A percentile compares a stretch with the other conserved stretches of the same genome.
Conservation (phyloP, 176 grass and related monocot genomes). For the Pharus latifolius region DNA sequence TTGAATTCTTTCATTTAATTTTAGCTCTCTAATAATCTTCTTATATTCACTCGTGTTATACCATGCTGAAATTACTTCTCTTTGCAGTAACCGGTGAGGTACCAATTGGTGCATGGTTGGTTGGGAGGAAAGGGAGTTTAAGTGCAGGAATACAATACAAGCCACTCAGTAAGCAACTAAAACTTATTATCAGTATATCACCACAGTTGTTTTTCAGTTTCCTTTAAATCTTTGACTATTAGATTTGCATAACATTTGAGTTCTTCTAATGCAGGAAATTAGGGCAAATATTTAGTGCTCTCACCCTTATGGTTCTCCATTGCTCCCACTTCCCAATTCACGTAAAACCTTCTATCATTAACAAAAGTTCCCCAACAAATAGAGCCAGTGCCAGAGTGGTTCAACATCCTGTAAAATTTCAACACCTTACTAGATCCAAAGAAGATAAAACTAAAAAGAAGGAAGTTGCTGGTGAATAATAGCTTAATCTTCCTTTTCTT, state of each 20-base stretch:
- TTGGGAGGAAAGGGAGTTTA: slow-evolving; percentile 55
- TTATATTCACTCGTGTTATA: slow-evolving; percentile 13
- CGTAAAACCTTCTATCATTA: no score
- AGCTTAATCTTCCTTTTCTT: no score
- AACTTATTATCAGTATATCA: no score
- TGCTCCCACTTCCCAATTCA: no score
- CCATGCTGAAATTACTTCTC: slow-evolving; percentile 5
- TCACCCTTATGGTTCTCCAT: no score
- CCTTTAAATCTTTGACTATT: background rate
- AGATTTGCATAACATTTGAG: no score
- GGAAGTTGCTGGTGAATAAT: background rate
- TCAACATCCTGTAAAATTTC: background rate
- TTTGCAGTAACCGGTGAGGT: slow-evolving; percentile 50
- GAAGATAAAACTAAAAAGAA: background rate
- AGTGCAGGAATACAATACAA: slow-evolving; percentile 71
- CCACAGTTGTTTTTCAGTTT: no score
- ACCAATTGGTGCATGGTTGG: slow-evolving; percentile 65
- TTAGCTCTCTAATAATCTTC: background rate
- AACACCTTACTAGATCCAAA: background rate
- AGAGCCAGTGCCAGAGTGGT: background rate
- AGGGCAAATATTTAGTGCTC: no score
- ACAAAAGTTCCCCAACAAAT: background rate
- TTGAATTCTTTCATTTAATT: background rate
- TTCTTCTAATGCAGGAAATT: no score
- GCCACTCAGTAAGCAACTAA: slow-evolving; percentile 46